Percentiles rank a stretch among this genome's conserved stretches.
These are phyloP conservation scores for Leishmania arabica DNA, from an alignment of 208 protist species.

Conservation along the genomic window DNA sequence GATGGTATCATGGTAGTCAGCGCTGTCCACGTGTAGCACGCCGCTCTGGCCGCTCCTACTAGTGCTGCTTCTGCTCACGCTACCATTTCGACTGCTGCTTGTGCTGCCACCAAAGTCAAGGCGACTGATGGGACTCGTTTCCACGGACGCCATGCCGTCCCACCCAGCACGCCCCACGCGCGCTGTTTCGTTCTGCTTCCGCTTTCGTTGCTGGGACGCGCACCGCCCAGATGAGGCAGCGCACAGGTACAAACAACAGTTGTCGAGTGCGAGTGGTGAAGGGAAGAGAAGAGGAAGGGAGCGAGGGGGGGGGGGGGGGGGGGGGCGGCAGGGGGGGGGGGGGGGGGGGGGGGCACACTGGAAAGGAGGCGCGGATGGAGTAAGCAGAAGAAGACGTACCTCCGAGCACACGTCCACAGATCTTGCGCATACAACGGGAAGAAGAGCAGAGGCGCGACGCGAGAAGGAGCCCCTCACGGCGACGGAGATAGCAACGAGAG, in stretches of 20 bases:
- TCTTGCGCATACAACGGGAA: not conserved
- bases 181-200: not conserved
- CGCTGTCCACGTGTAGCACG: conserved; percentile 11
- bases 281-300: not conserved
- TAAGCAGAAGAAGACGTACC: not conserved
- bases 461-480: not conserved
- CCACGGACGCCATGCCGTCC: conserved; percentile 1
- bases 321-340: not conserved
- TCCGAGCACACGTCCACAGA: not conserved
- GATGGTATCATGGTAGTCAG: conserved; percentile 22
- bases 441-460: not conserved
- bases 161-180: not conserved
- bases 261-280: not conserved
- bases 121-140: not conserved
- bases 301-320: no score
- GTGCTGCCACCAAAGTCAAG: conserved; percentile 1
- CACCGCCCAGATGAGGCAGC: not conserved
- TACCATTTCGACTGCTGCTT: not conserved
- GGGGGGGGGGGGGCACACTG: not conserved
- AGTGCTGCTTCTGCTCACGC: not conserved
- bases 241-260: not conserved
- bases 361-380: not conserved
- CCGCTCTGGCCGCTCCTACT: conserved; percentile 1
- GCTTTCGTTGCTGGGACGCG: not conserved
- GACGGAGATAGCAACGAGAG: not conserved